Base-by-base conservation (phyloP, 2,329 filamentous ascomycete genomes). In the Pseudocercospora ulei region DNA sequence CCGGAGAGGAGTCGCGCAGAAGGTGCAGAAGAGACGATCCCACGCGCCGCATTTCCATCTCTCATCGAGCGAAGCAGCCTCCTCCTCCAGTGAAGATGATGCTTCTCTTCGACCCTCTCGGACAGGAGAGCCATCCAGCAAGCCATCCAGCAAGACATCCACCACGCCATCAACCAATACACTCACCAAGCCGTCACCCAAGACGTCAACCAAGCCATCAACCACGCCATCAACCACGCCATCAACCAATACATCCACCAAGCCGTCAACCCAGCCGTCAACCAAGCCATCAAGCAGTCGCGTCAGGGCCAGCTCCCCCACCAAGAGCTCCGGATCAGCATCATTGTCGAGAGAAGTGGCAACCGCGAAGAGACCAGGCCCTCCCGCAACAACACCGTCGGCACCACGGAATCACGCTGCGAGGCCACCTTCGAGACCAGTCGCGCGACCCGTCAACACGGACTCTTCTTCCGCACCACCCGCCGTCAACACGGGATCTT, bases 1-100 rank as follows among this genome's bases (percentile, higher is more conserved):
- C 11, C 47, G 49, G 5, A 52, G 50, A 36, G 48, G 51, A 7
- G 36, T 53, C 9, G 52, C 47, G n/a, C 42, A 44, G 35, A 48
- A 46, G 19, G 30, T 53, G 4, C 23, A 43, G 19, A 38, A 28
- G 17, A 12, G 40, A 26, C 27, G 34, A 6, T 12, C 33, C 16
- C 9, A 27, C 29, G 28, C 28, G 9, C 17, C n/a, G 7, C 3
- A 18, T 3, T 11, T 17, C 28, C 3, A 17, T 5, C 11, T 30
- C n/a, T 26, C 27, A 2, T 48, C 47, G 2, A 39, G 38, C 19
- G 37, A 43, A 2, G 36, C 43, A 7, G 34, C 34, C 17, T 35
- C 33, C n/a, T n/a, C n/a, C n/a, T n/a, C n/a, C n/a, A n/a, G n/a
- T n/a, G n/a, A n/a, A n/a, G n/a, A n/a, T n/a, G n/a, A n/a, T n/a